A percentile compares a stretch with the other conserved stretches of the same genome.
Conservation (phyloP, 129 eudicot genomes). For the Cynara cardunculus region DNA sequence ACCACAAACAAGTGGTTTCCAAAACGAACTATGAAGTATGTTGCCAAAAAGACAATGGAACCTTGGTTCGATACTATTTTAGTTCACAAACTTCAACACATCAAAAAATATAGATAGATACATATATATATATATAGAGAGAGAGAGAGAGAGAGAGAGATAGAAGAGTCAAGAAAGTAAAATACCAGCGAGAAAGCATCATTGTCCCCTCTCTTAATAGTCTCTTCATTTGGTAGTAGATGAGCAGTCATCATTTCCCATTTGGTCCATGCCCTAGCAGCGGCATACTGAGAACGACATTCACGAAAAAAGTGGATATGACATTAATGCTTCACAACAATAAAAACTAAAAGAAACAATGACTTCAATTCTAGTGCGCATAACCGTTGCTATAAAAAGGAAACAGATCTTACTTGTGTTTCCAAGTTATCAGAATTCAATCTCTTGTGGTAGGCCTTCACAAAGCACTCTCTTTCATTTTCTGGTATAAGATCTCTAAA, state of each 20-base stretch:
- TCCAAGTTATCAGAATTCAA: slow-evolving; percentile 75
- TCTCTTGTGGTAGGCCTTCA: slow-evolving; percentile 87
- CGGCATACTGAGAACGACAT: slow-evolving; percentile 54
- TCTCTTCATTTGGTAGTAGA: slow-evolving; percentile 82
- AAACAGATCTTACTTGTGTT: slow-evolving; percentile 54
- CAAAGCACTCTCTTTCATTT: slow-evolving; percentile 77
- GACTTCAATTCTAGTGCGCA: neutral
- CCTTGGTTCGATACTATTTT: too few relatives aligned
- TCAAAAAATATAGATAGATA: neutral
- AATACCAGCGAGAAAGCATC: slow-evolving; percentile 85
- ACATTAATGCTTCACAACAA: neutral
- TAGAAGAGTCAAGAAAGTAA: slow-evolving; percentile 9
- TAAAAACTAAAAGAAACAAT: neutral
- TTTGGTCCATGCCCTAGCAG: slow-evolving; percentile 97
- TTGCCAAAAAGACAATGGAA: too few relatives aligned
- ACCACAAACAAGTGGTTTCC: too few relatives aligned
- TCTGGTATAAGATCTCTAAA: slow-evolving; percentile 98
- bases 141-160: too few relatives aligned
- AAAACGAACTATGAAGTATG: too few relatives aligned
- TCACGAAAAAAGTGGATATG: neutral
- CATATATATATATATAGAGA: too few relatives aligned
- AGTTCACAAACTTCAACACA: neutral
- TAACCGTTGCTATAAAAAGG: neutral
- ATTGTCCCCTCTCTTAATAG: slow-evolving; percentile 73
- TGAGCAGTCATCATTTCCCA: slow-evolving; percentile 99